Evolutionary conservation across 1,284 basidiomycete genomes (phyloP).

Genomic region (Schizophyllum amplum): DNA sequence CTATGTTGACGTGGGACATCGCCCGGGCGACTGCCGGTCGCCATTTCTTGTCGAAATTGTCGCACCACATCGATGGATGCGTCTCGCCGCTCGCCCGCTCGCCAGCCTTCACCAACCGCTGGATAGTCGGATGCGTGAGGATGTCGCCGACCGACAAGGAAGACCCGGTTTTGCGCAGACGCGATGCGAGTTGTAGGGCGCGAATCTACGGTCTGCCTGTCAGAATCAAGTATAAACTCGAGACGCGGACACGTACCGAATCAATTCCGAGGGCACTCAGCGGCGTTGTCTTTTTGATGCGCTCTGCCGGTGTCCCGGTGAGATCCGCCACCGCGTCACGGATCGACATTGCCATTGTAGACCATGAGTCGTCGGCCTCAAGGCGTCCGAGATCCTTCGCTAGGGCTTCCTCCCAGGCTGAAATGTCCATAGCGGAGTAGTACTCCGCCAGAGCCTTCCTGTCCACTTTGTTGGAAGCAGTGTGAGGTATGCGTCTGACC

Average conservation of each 20-base stretch:
- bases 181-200: conserved; percentile 19
- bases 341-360: neutral
- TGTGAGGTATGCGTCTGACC: conserved; percentile 23
- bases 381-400: neutral
- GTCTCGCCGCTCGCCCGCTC: neutral
- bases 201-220: conserved; percentile 1
- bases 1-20: neutral
- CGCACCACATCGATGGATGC: neutral
- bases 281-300: conserved; percentile 6
- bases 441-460: conserved; percentile 18
- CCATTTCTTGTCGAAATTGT: conserved; percentile 5
- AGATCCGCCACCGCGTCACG: conserved; percentile 2
- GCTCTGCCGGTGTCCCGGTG: conserved; percentile 3
- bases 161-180: conserved; percentile 16
- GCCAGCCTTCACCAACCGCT: conserved; percentile 11
- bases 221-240: too few species aligned
- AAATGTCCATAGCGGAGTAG: conserved; percentile 5
- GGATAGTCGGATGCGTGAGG: conserved; percentile 17
- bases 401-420: conserved; percentile 3
- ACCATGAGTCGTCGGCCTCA: neutral
- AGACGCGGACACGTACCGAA: conserved; percentile 3
- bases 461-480: conserved; percentile 27
- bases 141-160: conserved; percentile 22
- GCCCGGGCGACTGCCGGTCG: neutral
- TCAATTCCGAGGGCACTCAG: conserved; percentile 8